A percentile compares a stretch with the other conserved stretches of the same genome.
Evolutionary conservation across 441 rosid genomes (phyloP).

Genomic region (Pelargonium fulgidum): DNA sequence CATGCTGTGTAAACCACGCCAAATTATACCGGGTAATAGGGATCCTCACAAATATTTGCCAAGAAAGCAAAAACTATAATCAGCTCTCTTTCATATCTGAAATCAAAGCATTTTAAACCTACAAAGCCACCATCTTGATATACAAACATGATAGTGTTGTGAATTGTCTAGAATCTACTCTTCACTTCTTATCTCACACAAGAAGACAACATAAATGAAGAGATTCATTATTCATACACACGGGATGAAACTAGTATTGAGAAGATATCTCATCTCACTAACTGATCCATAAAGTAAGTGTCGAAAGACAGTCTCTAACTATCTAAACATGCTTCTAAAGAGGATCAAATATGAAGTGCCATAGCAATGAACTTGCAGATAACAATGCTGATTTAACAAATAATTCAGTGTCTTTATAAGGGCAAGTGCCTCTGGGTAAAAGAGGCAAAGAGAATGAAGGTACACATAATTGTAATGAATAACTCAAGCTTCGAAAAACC

Average conservation of each 20-base stretch:
- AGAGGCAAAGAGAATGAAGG: background rate
- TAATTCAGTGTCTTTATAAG: background rate
- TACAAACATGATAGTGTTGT: background rate
- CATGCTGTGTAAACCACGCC: background rate
- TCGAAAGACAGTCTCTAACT: background rate
- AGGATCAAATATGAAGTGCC: background rate
- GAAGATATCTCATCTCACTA: background rate
- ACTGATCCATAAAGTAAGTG: background rate
- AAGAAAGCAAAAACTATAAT: background rate
- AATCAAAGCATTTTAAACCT: background rate
- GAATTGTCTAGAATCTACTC: background rate
- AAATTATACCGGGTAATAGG: background rate
- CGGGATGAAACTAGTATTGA: background rate
- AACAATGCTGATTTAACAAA: background rate
- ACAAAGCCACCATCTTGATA: background rate
- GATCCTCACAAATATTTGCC: background rate
- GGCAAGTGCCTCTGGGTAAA: background rate
- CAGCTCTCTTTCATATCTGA: background rate
- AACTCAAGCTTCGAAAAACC: background rate
- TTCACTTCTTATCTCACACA: background rate
- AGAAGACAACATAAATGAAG: background rate
- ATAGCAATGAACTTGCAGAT: background rate
- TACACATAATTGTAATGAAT: background rate
- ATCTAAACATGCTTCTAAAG: background rate
- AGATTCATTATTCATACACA: background rate